These are phyloP conservation scores for Talaromyces sp. DNA, from an alignment of 2,329 filamentous ascomycete genomes.

Conservation along the genomic window DNA sequence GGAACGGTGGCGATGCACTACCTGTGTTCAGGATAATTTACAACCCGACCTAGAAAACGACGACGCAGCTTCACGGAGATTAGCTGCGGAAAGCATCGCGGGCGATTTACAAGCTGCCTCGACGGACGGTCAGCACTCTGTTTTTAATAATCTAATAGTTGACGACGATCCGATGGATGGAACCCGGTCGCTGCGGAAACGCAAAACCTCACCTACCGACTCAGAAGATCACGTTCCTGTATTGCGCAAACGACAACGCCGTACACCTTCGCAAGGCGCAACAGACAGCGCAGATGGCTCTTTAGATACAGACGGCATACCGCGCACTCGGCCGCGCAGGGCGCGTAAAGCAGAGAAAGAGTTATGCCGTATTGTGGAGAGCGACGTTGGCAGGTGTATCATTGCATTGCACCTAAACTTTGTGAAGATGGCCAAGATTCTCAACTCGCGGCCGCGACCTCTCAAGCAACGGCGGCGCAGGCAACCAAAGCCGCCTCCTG, in stretches of 20 bases:
- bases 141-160: constrained; percentile 71
- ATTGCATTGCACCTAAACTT: constrained; percentile 61
- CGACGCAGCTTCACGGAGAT: constrained; percentile 47
- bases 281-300: constrained; percentile 26
- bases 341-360: constrained; percentile 47
- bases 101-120: constrained; percentile 71
- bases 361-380: constrained; percentile 42
- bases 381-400: constrained; percentile 50
- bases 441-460: constrained; percentile 60
- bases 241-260: constrained; percentile 52
- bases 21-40: constrained; percentile 49
- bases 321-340: constrained; percentile 58
- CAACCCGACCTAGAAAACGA: constrained; percentile 33
- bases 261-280: constrained; percentile 27
- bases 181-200: constrained; percentile 75
- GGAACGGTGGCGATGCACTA: constrained; percentile 62
- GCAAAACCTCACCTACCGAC: constrained; percentile 73
- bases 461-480: constrained; percentile 47
- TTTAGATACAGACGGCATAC: constrained; percentile 24
- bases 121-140: constrained; percentile 66
- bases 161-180: constrained; percentile 73
- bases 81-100: constrained; percentile 62
- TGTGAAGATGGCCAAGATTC: constrained; percentile 59
- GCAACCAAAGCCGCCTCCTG: constrained; percentile 44
- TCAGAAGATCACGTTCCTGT: constrained; percentile 48